Evolutionary conservation across 768 basidiomycete genomes (phyloP).

Genomic region (Chalciporus chontae): DNA sequence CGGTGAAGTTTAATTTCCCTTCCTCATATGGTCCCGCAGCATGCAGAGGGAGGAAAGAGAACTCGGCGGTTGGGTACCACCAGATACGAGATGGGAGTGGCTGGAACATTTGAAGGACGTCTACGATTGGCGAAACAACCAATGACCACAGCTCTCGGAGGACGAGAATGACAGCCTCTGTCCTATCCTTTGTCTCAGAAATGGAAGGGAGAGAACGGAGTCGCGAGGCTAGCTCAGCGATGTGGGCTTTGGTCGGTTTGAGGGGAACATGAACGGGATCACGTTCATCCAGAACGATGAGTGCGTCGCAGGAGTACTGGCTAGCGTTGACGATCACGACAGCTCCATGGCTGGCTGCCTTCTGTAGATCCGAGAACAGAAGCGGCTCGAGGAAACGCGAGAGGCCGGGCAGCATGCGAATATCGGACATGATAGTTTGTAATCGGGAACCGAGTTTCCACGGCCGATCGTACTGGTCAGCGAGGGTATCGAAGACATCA

Average conservation of each 20-base stretch:
- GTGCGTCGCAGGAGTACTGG: slow-evolving; percentile 29
- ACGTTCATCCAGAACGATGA: slow-evolving; percentile 19
- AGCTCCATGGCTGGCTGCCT: slow-evolving; percentile 21
- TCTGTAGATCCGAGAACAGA: slow-evolving; percentile 9
- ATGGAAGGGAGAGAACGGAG: background rate
- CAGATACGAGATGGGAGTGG: background rate
- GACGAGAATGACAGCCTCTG: background rate
- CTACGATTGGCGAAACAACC: slow-evolving; percentile 11
- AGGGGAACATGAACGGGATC: slow-evolving; percentile 5
- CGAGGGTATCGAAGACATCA: background rate
- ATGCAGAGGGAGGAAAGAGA: slow-evolving; percentile 15
- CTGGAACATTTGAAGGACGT: background rate
- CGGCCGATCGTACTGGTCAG: background rate
- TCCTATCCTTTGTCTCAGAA: background rate
- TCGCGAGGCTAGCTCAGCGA: slow-evolving; percentile 1
- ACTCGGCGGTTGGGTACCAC: slow-evolving; percentile 6
- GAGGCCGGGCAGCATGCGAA: slow-evolving; percentile 17
- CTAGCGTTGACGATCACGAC: slow-evolving; percentile 32
- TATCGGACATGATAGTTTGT: slow-evolving; percentile 8
- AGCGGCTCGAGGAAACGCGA: slow-evolving; percentile 23
- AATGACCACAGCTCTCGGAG: background rate
- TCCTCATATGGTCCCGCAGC: slow-evolving; percentile 12
- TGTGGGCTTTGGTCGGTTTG: background rate
- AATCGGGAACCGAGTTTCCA: background rate
- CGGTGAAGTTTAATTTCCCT: slow-evolving; percentile 8